Base-by-base conservation (phyloP, 176 grass and related monocot species). In the Triticum turgidum region DNA sequence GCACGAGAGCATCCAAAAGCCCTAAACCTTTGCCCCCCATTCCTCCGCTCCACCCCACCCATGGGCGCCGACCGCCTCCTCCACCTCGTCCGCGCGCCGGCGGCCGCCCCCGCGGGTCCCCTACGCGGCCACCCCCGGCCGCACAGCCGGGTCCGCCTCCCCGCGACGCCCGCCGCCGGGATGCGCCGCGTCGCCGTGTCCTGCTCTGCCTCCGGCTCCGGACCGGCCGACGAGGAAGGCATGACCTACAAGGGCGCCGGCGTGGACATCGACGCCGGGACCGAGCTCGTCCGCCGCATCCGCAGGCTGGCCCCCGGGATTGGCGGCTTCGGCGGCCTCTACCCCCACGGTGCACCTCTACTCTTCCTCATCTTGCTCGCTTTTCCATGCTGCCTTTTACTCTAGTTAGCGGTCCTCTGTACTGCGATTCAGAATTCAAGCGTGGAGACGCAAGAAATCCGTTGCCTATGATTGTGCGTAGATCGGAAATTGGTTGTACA, bases 321-420 rank as follows among this genome's bases (percentile, higher is more conserved):
- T 14, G 94, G 97, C 29, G 94, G 94, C 51, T 99, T 99, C 47
- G 94, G 94, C 12, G 97, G 97, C 42, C 97, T 96, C 80, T 99
- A 59, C 82, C 90, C 94, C 14, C 91, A 45, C 33, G 94, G 97
- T 99, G 88, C 24, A 0, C 24, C 8, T 3, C 35, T 38, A 6
- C 1, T 1, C 27, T 5, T 78, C 17, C 32, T 65, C 51, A 18
- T 54, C 34, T 70, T 9, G 45, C 14, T 71, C 70, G 42, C 5
- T 10, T 35, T 61, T 20, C 34, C 34, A 30, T 35, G 34, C 34
- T 35, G 4, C 3, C 14, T 35, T 61, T 20, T 42, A 1, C 21
- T 68, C 52, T 35, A 52, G 45, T 44, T 44, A 25, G 66, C 3
- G 13, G 29, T 0, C 41, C 9, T 42, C 41, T 42, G 29, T 30